A percentile compares a stretch with the other conserved stretches of the same genome.
phyloP scores from a whole-genome alignment of 805 yeast genomes.

The Wickerhamiella siamensis region DNA sequence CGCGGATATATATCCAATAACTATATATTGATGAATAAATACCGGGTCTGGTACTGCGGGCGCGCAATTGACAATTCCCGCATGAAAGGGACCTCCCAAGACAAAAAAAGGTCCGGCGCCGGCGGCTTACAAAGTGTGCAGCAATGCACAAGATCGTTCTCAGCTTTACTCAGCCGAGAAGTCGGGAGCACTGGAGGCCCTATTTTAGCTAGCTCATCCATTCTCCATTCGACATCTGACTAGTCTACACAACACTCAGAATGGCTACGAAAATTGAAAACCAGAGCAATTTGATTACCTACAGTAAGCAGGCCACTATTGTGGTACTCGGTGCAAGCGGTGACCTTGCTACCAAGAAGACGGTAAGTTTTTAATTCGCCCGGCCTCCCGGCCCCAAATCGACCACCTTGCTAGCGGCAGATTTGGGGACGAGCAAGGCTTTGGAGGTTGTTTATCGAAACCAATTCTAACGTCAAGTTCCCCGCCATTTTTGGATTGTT shows the following conservation, averaged over 20 bases:
- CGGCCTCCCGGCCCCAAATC: neutral
- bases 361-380: slow-evolving; percentile 5
- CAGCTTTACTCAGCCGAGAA: neutral
- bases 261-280: neutral
- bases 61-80: too few species aligned
- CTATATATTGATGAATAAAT: too few species aligned
- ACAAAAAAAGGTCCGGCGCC: too few species aligned
- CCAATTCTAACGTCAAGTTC: slow-evolving; percentile 13
- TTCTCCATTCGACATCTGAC: neutral
- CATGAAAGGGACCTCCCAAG: too few species aligned
- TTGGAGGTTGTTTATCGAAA: neutral
- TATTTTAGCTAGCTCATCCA: neutral
- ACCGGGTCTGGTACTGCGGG: too few species aligned
- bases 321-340: slow-evolving; percentile 21
- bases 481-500: slow-evolving; percentile 31
- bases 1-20: too few species aligned
- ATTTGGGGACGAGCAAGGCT: too few species aligned
- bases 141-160: neutral
- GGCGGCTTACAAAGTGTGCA: neutral
- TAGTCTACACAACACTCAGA: too few species aligned
- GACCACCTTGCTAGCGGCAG: neutral
- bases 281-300: neutral
- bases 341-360: slow-evolving; percentile 27
- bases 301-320: slow-evolving; percentile 11
- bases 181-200: neutral